These are phyloP conservation scores for Metschnikowia kofuensis DNA, from an alignment of 805 yeast species.

Conservation along the genomic window DNA sequence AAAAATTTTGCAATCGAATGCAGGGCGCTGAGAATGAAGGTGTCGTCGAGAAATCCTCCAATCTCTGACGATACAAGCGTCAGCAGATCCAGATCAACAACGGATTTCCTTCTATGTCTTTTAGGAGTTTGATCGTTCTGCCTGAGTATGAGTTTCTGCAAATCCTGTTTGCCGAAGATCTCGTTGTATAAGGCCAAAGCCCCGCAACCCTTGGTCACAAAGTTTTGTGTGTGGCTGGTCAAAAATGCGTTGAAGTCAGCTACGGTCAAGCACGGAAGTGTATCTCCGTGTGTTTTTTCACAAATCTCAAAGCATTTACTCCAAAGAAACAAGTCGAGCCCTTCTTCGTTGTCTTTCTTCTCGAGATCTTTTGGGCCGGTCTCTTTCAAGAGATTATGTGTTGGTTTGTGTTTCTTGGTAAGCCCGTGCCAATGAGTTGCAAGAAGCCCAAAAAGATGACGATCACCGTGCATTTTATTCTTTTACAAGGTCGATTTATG, in stretches of 20 bases:
- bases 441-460: slow-evolving; percentile 6
- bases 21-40: slow-evolving; percentile 2
- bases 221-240: slow-evolving; percentile 4
- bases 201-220: slow-evolving; percentile 6
- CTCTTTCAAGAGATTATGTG: not conserved
- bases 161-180: slow-evolving; percentile 8
- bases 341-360: not conserved
- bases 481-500: not conserved
- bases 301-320: slow-evolving; percentile 7
- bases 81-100: slow-evolving; percentile 1
- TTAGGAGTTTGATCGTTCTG: not conserved
- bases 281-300: slow-evolving; percentile 1
- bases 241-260: slow-evolving; percentile 13
- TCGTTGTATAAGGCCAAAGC: slow-evolving; percentile 11
- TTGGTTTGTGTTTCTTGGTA: slow-evolving; percentile 4
- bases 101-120: not conserved
- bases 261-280: slow-evolving; percentile 11
- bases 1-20: slow-evolving; percentile 1
- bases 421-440: slow-evolving; percentile 8
- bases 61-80: slow-evolving; percentile 1
- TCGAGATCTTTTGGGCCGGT: not conserved
- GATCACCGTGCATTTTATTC: slow-evolving; percentile 3
- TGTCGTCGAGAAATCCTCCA: slow-evolving; percentile 4
- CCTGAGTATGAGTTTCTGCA: not conserved
- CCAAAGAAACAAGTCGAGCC: slow-evolving; percentile 7